Conservation (phyloP, 169 alveolate species). For the Sarcocystis neurona region DNA sequence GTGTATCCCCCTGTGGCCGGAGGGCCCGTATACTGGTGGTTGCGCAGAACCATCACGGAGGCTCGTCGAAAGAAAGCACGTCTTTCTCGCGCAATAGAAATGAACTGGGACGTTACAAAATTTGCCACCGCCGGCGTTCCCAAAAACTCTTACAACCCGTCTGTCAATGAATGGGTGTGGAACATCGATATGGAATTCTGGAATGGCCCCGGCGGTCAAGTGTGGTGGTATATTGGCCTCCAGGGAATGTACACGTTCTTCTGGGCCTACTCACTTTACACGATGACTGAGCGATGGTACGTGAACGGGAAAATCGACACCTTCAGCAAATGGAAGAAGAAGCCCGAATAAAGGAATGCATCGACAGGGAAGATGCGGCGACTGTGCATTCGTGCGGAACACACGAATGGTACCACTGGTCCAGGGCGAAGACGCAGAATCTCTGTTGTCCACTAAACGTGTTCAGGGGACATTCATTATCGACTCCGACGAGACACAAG, state of each 20-base stretch:
- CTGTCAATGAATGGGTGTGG: slow-evolving; percentile 46
- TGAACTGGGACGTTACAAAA: slow-evolving; percentile 55
- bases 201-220: slow-evolving; percentile 51
- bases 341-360: too few species aligned
- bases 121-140: slow-evolving; percentile 39
- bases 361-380: too few species aligned
- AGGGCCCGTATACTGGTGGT: slow-evolving; percentile 48
- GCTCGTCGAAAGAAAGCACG: slow-evolving; percentile 25
- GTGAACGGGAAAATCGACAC: slow-evolving; percentile 59
- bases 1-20: slow-evolving; percentile 35
- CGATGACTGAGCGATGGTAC: slow-evolving; percentile 42
- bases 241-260: slow-evolving; percentile 25
- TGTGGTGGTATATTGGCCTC: slow-evolving; percentile 23
- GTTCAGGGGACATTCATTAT: too few species aligned
- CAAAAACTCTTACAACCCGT: slow-evolving; percentile 41
- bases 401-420: too few species aligned
- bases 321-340: slow-evolving; percentile 31
- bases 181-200: slow-evolving; percentile 48
- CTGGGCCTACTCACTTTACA: slow-evolving; percentile 51
- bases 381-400: too few species aligned
- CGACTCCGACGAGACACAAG: too few species aligned
- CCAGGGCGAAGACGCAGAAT: too few species aligned
- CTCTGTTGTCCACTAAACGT: too few species aligned
- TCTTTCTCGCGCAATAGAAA: slow-evolving; percentile 20
- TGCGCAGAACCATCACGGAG: slow-evolving; percentile 5